Conservation (phyloP, 2,329 filamentous ascomycete species). For the Diaporthe ampelina region DNA sequence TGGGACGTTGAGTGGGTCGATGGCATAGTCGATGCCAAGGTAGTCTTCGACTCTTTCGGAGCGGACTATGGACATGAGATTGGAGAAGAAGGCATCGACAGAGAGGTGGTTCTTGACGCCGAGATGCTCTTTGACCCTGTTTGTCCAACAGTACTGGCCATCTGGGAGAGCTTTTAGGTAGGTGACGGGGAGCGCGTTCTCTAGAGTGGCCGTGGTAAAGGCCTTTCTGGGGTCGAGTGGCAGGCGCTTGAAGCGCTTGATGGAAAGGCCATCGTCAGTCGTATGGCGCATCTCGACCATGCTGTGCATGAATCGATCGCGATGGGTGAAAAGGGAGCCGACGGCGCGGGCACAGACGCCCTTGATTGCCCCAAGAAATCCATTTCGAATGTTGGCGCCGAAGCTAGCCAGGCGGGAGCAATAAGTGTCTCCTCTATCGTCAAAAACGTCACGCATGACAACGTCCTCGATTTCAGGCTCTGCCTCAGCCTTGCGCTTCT, state of each 20-base stretch:
- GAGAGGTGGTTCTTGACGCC: constrained; percentile 26
- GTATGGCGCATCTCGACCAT: constrained; percentile 36
- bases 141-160: constrained; percentile 38
- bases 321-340: constrained; percentile 18
- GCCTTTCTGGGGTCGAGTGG: constrained; percentile 33
- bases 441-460: constrained; percentile 33
- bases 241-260: constrained; percentile 43
- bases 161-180: constrained; percentile 35
- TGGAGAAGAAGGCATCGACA: constrained; percentile 28
- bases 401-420: constrained; percentile 7
- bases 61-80: constrained; percentile 23
- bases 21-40: constrained; percentile 19
- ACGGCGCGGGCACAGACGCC: constrained; percentile 16
- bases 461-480: constrained; percentile 32
- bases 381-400: constrained; percentile 28
- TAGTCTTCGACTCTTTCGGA: constrained; percentile 26
- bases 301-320: constrained; percentile 28
- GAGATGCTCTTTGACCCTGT: constrained; percentile 34
- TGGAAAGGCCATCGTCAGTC: constrained; percentile 38
- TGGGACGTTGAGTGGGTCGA: constrained; percentile 33
- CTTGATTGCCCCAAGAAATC: constrained; percentile 8
- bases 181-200: constrained; percentile 36
- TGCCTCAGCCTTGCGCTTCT: constrained; percentile 30
- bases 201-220: constrained; percentile 28
- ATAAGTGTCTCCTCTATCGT: constrained; percentile 10